These are phyloP conservation scores for Extremus antarcticus DNA, from an alignment of 495 filamentous ascomycete genomes.

Conservation along the genomic window DNA sequence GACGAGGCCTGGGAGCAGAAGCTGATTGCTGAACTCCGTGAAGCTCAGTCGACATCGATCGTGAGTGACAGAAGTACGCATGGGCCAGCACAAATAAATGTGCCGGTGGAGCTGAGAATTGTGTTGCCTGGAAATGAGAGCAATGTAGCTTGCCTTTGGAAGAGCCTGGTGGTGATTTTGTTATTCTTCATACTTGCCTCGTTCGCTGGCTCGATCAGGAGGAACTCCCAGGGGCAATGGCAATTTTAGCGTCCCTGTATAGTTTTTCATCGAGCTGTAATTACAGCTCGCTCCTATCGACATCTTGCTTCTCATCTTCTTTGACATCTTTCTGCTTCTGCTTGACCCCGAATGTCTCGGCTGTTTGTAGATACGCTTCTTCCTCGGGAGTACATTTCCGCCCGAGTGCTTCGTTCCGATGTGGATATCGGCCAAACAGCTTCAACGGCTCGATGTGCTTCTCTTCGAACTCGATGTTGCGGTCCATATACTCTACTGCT, in stretches of 20 bases:
- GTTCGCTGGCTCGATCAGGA: not conserved
- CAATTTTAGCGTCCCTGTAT: not conserved
- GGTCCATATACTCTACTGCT: constrained; percentile 6
- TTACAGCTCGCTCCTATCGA: constrained; percentile 3
- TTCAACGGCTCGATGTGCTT: constrained; percentile 27
- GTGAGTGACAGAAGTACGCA: too few species aligned
- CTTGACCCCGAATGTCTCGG: constrained; percentile 30
- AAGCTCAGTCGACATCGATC: too few species aligned
- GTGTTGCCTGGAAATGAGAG: too few species aligned
- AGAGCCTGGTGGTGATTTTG: not conserved
- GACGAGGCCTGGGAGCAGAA: too few species aligned
- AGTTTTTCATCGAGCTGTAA: not conserved
- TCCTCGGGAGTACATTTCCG: constrained; percentile 29
- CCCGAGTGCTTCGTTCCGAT: constrained; percentile 30
- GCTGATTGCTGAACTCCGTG: too few species aligned
- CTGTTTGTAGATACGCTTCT: constrained; percentile 21
- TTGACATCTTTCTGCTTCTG: not conserved
- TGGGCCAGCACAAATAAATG: too few species aligned
- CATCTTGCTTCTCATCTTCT: not conserved
- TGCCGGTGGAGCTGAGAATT: too few species aligned
- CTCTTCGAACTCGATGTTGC: constrained; percentile 11
- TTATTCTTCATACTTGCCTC: not conserved
- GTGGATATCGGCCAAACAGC: constrained; percentile 34
- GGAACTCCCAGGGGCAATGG: not conserved
- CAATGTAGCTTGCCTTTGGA: not conserved